These are phyloP conservation scores for Elaeis guineensis DNA, from an alignment of 176 grass and related monocot species.

Conservation along the genomic window DNA sequence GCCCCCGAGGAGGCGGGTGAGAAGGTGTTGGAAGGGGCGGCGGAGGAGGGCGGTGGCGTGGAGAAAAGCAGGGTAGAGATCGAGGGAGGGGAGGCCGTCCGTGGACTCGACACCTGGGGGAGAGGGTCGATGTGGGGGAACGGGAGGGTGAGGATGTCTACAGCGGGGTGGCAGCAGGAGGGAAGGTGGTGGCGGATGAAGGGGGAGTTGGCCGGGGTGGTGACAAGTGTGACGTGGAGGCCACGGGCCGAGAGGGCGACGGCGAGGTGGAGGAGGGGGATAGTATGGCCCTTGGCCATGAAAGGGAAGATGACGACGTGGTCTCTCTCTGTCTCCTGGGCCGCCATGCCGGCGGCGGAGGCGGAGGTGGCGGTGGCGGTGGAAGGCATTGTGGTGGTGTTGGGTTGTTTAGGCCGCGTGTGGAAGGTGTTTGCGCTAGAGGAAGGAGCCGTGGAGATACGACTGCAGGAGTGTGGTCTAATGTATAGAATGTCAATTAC, in stretches of 20 bases:
- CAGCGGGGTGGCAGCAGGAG: neutral
- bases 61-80: slow-evolving; percentile 49
- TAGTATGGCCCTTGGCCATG: slow-evolving; percentile 73
- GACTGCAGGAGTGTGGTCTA: too few relatives aligned
- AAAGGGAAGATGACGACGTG: slow-evolving; percentile 65
- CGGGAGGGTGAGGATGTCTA: slow-evolving; percentile 29
- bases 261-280: slow-evolving; percentile 56
- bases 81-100: slow-evolving; percentile 27
- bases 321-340: slow-evolving; percentile 10
- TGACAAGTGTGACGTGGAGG: slow-evolving; percentile 41
- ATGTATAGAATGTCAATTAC: too few relatives aligned
- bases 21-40: slow-evolving; percentile 26
- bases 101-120: slow-evolving; percentile 40
- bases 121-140: slow-evolving; percentile 31
- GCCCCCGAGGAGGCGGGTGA: slow-evolving; percentile 20
- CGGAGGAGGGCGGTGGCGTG: slow-evolving; percentile 41
- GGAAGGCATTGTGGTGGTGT: too few relatives aligned
- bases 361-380: too few relatives aligned
- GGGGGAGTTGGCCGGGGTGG: slow-evolving; percentile 37
- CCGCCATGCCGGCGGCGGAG: neutral
- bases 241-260: slow-evolving; percentile 19
- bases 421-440: too few relatives aligned
- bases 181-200: slow-evolving; percentile 29
- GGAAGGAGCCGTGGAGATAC: too few relatives aligned
- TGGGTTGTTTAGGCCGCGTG: too few relatives aligned